These are phyloP conservation scores for Populus hybrid DNA, from an alignment of 441 rosid genomes.

Conservation along the genomic window DNA sequence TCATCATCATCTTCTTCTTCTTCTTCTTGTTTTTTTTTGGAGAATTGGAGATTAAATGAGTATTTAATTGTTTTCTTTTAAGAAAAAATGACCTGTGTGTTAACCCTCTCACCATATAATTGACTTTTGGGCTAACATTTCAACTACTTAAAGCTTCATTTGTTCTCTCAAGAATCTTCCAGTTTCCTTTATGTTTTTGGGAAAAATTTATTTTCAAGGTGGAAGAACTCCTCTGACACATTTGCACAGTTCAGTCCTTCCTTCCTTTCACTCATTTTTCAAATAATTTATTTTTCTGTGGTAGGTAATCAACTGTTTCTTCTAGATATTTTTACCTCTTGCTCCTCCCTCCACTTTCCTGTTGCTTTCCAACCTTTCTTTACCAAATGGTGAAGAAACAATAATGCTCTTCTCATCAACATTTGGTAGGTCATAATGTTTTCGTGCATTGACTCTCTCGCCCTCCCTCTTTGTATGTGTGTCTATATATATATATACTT, in stretches of 20 bases:
- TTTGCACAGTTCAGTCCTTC: background rate
- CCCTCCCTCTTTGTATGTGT: background rate
- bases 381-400: no score
- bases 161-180: background rate
- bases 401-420: background rate
- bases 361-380: background rate
- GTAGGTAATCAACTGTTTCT: background rate
- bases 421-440: background rate
- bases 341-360: background rate
- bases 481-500: no score
- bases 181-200: no score
- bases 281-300: slow-evolving; percentile 1
- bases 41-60: background rate
- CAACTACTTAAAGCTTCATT: slow-evolving; percentile 18
- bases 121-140: slow-evolving; percentile 26
- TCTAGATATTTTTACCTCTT: no score
- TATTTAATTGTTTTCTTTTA: background rate
- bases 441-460: background rate
- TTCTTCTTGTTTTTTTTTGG: background rate
- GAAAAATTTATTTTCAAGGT: background rate
- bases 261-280: background rate
- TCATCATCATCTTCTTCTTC: no score
- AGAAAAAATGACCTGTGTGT: background rate
- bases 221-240: background rate
- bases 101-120: slow-evolving; percentile 19